A percentile compares a stretch with the other conserved stretches of the same genome.
phyloP scores from a whole-genome alignment of 495 filamentous ascomycete species.

The Hyaloscypha bicolor region DNA sequence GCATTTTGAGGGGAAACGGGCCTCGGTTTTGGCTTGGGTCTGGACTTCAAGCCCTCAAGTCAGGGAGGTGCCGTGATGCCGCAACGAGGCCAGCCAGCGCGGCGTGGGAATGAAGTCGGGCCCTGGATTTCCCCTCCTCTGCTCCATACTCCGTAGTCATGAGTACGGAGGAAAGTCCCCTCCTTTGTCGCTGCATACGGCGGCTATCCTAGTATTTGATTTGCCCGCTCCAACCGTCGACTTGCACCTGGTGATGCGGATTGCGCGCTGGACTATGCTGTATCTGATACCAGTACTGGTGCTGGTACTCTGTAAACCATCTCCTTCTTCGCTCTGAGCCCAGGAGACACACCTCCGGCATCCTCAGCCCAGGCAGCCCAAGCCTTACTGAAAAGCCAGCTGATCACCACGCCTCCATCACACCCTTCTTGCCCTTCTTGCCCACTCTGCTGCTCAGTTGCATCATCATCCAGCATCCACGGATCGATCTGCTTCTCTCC shows the following conservation, averaged over 20 bases:
- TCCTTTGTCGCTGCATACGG: conserved; percentile 15
- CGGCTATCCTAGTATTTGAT: conserved; percentile 20
- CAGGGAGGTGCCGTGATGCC: not conserved
- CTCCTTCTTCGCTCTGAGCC: not conserved
- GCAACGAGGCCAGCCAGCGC: not conserved
- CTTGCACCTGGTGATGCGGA: not conserved
- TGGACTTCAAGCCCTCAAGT: not conserved
- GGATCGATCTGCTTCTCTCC: not conserved
- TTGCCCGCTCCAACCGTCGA: not conserved
- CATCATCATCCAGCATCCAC: conserved; percentile 3
- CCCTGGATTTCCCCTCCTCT: not conserved
- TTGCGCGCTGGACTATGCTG: not conserved
- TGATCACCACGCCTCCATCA: conserved; percentile 1
- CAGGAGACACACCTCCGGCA: not conserved
- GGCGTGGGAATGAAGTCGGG: not conserved
- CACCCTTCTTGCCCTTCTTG: not conserved
- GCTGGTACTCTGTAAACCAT: not conserved
- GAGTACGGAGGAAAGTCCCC: not conserved
- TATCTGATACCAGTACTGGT: not conserved
- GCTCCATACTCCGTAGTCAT: too few species aligned
- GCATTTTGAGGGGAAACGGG: conserved; percentile 6
- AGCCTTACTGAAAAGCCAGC: not conserved
- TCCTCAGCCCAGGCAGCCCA: not conserved
- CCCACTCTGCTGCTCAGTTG: conserved; percentile 3
- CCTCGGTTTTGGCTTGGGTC: not conserved